Evolutionary conservation across 2,329 filamentous ascomycete species (phyloP), one percentile per base, ranked within the genome.

Genomic region (Ceratocystiopsis brevicomis): DNA sequence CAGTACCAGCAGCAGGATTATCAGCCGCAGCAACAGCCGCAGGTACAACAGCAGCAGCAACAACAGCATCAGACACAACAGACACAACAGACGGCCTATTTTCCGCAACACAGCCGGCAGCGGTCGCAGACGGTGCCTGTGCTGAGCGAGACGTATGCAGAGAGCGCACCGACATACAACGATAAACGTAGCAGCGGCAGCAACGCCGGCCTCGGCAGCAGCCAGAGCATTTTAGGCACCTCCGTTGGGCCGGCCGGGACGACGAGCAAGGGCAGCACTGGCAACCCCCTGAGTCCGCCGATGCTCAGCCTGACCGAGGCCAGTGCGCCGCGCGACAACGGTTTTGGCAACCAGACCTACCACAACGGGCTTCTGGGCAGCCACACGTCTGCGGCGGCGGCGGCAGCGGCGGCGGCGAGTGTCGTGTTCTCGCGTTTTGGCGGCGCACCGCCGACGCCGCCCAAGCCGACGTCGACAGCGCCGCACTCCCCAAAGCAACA

Each of bases 101-200:
- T 21, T 6, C 19, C 19, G 19, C 19, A 21, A 21, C 19, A 21
- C 19, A 21, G 19, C 19, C 19, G 82, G 17, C 81, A 84, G 56
- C 72, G 81, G 42, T 86, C 81, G 14, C 78, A 82, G 57, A 85
- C 81, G 0, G 74, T 81, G 10, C 76, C 81, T 6, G 68, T 72
- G 16, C 72, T 62, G 1, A 62, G 62, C 18, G 62, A 65, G 9
- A 53, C 58, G n/a, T 58, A 62, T 40, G 19, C 19, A 6, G 19
- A 21, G 19, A 21, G 19, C 19, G 6, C 19, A 6, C 19, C 4
- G 4, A 6, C 19, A 6, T 21, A 21, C 19, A 21, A 21, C 19
- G 19, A 21, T 4, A 60, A 69, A 45, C 56, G 60, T 15, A 63
- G 62, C 51, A 64, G 61, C 16, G 62, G 64, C 49, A 21, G 19